Base-by-base conservation (phyloP, 83 land plant genomes). In the Picea abies region DNA sequence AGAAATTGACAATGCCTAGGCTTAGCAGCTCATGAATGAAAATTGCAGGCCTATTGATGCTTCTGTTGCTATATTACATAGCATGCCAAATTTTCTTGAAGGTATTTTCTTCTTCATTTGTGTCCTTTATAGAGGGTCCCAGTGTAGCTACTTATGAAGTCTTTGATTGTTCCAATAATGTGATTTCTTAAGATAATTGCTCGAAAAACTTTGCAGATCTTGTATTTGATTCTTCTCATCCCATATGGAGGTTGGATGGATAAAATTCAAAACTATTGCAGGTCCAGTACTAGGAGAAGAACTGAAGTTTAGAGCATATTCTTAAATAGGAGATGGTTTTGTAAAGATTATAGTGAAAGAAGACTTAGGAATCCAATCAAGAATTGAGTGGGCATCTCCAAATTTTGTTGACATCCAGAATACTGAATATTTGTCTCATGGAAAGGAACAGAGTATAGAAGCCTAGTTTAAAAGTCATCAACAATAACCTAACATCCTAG, bases 11-110 rank as follows among this genome's bases (percentile, higher is more conserved):
- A 83, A 78, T 32, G 92, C 89, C 35, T 91, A 92, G 94, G 85
- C 63, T 80, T 92, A 92, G 44, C 90, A 91, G 89, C 79, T 96
- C 41, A 63, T 87, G 56, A 88, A 82, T 44, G 87, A 92, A 25
- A 80, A 88, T 82, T 96, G 93, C 88, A 90, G 90, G 67, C 98
- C 98, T 19, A 75, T 94, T 78, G 94, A 96, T 83, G 87, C 82
- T 5, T 79, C 76, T 82, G 84, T 84, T 19, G 92, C 94, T 0
- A 76, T 90, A 2, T 86, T 94, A 17, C 4, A 79, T 22, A 60
- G 78, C 32, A 29, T 29, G 1, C 32, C 32, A 29, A 29, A 29
- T 29, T 29, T 29, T 29, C 32, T 29, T 29, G 32, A 29, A 29
- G 32, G 32, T 0, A 0, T 29, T 29, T 29, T 29, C 32, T 35